Percentiles rank a stretch among this genome's conserved stretches.
Evolutionary conservation across 2,329 filamentous ascomycete genomes (phyloP).

Genomic region (Fusarium albosuccineum): DNA sequence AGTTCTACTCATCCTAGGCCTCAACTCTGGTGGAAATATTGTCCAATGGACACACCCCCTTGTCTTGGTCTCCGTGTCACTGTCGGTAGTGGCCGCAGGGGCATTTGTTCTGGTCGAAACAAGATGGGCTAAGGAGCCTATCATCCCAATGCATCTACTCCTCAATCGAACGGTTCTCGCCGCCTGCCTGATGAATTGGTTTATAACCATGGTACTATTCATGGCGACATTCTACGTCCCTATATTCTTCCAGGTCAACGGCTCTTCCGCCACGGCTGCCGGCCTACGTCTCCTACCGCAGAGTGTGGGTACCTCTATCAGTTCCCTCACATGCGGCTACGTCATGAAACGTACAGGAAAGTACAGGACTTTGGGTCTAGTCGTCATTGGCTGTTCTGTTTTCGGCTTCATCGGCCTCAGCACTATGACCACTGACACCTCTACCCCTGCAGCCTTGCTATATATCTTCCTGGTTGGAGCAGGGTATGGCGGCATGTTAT

Average conservation of each 20-base stretch:
- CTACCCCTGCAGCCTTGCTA: too few relatives aligned
- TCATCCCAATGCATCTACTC: constrained; percentile 82
- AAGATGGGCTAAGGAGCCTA: constrained; percentile 70
- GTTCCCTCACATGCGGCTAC: constrained; percentile 73
- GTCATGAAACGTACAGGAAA: constrained; percentile 80
- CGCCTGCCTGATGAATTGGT: constrained; percentile 79
- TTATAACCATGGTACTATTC: constrained; percentile 79
- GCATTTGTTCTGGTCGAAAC: constrained; percentile 75
- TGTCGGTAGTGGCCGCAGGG: constrained; percentile 69
- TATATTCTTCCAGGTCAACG: constrained; percentile 80
- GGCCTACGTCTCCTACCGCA: constrained; percentile 76
- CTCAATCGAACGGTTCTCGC: constrained; percentile 76
- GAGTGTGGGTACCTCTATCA: constrained; percentile 74
- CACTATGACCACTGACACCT: constrained; percentile 54
- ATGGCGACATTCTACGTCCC: constrained; percentile 68
- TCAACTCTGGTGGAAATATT: constrained; percentile 83
- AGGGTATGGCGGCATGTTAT: constrained; percentile 78
- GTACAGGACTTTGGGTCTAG: constrained; percentile 56
- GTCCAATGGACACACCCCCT: constrained; percentile 81
- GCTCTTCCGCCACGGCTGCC: constrained; percentile 73
- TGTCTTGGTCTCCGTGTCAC: constrained; percentile 71
- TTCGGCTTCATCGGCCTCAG: constrained; percentile 49
- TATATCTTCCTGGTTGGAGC: constrained; percentile 67
- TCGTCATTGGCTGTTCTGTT: too few relatives aligned
- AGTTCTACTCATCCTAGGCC: constrained; percentile 76